Evolutionary conservation across 768 basidiomycete genomes (phyloP), one percentile per base, ranked within the genome.

Genomic region (Pisolithus orientalis): DNA sequence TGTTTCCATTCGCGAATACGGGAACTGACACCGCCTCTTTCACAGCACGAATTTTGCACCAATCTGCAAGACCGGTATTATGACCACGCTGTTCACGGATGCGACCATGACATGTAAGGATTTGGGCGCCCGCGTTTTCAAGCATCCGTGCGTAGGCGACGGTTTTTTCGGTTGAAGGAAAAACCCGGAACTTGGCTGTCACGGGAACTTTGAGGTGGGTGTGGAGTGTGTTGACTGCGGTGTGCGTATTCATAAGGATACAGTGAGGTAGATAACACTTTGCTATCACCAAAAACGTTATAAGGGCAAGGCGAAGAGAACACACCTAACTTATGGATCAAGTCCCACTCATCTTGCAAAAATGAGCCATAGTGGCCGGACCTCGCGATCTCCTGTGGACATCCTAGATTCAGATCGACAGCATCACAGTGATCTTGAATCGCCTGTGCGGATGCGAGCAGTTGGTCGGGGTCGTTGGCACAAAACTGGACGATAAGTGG

Each of bases 1-100:
- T 82, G 66, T 97, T 98, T 28, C 96, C 96, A 67, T 99, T 99
- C 0, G 95, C 94, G 65, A 99, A 90, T 4, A 99, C 94, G 3
- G 94, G 95, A 0, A 99, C 80, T 0, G 81, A 82, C 37, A 98
- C 90, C 1, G 90, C 89, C 59, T 87, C 68, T 66, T 94, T 96
- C 59, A 99, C 93, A 0, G 91, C 90, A 7, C 79, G 80, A 62
- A 99, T 97, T 68, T 96, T 86, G 25, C 72, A 73, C 88, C 90
- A 96, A 60, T 91, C 90, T 6, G 93, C 93, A 10, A 94, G 67
- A 16, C 94, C 94, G 0, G 86, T 75, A 43, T 83, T 80, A 50
- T 91, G 88, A 1, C 95, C 96, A 17, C 95, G 84, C 69, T 95
- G 93, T 58, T 97, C 94, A 29, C 94, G 80, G 42, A 84, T 78